Evolutionary conservation across 805 yeast genomes (phyloP).

Genomic region (Pichia nanzhaoensis): DNA sequence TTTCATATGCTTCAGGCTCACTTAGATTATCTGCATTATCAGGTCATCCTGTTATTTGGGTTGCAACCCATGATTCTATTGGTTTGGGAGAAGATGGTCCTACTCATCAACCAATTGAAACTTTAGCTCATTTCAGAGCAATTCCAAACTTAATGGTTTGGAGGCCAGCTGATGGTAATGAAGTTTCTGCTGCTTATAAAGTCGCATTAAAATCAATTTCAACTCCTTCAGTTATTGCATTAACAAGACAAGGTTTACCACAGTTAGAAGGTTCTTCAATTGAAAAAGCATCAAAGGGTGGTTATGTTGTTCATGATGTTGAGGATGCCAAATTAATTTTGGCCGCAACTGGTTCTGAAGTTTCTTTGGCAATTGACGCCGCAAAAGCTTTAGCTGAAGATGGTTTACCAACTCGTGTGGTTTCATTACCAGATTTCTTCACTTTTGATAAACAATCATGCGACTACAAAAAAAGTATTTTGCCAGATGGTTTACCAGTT

Average conservation of each 20-base stretch:
- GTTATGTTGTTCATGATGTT: conserved; percentile 64
- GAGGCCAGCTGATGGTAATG: conserved; percentile 95
- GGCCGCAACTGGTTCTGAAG: conserved; percentile 95
- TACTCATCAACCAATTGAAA: conserved; percentile 89
- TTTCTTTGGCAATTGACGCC: conserved; percentile 73
- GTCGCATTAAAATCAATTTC: conserved; percentile 51
- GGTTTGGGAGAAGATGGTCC: conserved; percentile 94
- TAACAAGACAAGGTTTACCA: conserved; percentile 83
- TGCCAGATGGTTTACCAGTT: conserved; percentile 94
- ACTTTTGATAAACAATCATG: conserved; percentile 80
- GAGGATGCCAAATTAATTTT: conserved; percentile 64
- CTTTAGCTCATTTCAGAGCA: conserved; percentile 82
- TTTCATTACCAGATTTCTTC: conserved; percentile 87
- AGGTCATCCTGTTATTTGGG: conserved; percentile 79
- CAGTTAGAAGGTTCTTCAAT: conserved; percentile 89
- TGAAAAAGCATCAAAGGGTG: conserved; percentile 93
- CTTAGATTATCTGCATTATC: conserved; percentile 78
- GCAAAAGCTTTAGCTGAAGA: conserved; percentile 59
- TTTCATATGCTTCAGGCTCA: conserved; percentile 79
- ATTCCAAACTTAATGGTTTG: conserved; percentile 75
- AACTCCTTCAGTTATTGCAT: conserved; percentile 71
- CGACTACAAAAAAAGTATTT: conserved; percentile 76
- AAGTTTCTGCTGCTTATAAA: conserved; percentile 75
- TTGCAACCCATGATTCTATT: conserved; percentile 85
- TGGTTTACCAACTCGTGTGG: conserved; percentile 74